Evolutionary conservation across 1,139 yeast genomes (phyloP), one percentile per base, ranked within the genome.

Genomic region (Scheffersomyces parashehatae): DNA sequence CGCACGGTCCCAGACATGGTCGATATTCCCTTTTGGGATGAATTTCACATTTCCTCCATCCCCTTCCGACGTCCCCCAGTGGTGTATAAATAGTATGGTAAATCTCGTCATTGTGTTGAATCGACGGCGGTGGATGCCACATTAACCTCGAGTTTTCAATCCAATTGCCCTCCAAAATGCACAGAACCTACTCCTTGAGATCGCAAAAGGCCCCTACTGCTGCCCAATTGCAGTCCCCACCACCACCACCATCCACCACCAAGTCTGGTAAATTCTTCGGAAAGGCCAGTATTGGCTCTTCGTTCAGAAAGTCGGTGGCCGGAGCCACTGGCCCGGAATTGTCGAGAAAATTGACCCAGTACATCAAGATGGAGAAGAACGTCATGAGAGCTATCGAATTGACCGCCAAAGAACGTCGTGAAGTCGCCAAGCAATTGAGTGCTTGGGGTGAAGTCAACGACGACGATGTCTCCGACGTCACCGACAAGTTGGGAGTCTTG

Each of bases 371-470:
- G 80, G 99, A 93, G 76, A 93, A 93, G 80, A 89, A 89, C 65
- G 89, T 93, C 49, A 86, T 91, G 89, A 84, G 97, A 68, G 84
- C 96, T 51, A 80, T 93, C 61, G 98, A 93, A 74, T 78, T 88
- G 58, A 90, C 91, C 51, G 95, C 97, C 53, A 83, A 88, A 66
- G 99, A 93, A 76, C 86, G 98, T 71, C 86, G 95, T 71, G 95
- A 88, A 63, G 97, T 89, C 56, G 99, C 99, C 59, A 89, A 86
- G 75, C 97, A 90, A 76, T 82, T 93, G 67, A 87, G 96, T 49
- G 70, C 86, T 52, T 93, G 99, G 99, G 99, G 99, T 75, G 96
- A 91, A 70, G 97, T 88, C 59, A 88, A 90, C 65, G 98, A 93
- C 66, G 97, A 93, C 63, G 99, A 93, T 59, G 96, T 93, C 49